These are phyloP conservation scores for Iris pallida DNA, from an alignment of 116 monocot species.

Conservation along the genomic window DNA sequence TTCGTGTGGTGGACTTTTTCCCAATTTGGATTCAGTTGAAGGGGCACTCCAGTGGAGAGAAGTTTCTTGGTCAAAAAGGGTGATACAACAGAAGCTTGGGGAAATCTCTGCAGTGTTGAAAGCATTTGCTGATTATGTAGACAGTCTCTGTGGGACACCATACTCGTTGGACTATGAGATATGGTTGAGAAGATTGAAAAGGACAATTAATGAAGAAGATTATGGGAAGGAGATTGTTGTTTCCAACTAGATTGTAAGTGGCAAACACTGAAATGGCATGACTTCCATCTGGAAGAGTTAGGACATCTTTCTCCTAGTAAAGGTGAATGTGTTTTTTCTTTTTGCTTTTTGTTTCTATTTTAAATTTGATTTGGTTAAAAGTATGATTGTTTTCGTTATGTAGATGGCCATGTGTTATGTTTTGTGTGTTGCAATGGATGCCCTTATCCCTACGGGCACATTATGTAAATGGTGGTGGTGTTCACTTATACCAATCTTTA, in stretches of 20 bases:
- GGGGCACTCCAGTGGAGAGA: conserved; percentile 54
- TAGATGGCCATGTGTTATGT: conserved; percentile 8
- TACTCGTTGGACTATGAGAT: conserved; percentile 54
- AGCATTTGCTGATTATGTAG: conserved; percentile 62
- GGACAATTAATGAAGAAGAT: conserved; percentile 15
- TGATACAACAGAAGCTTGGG: conserved; percentile 44
- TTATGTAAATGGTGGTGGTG: conserved; percentile 5
- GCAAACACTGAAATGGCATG: too few species aligned
- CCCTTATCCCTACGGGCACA: background rate
- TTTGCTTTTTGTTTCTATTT: background rate
- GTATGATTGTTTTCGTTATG: background rate
- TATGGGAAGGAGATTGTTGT: conserved; percentile 17
- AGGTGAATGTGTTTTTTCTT: background rate
- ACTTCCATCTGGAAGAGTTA: background rate
- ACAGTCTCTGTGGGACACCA: conserved; percentile 50
- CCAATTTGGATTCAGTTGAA: conserved; percentile 74
- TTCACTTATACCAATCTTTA: background rate
- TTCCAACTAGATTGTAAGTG: background rate
- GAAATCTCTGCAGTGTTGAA: conserved; percentile 50
- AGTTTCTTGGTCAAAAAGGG: conserved; percentile 34
- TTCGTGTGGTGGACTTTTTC: conserved; percentile 59
- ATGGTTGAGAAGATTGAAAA: conserved; percentile 46
- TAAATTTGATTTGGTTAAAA: background rate
- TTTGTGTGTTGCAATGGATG: background rate
- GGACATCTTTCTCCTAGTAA: background rate